Conservation (phyloP, 1,139 yeast species). For the Yamadazyma jaroonii region DNA sequence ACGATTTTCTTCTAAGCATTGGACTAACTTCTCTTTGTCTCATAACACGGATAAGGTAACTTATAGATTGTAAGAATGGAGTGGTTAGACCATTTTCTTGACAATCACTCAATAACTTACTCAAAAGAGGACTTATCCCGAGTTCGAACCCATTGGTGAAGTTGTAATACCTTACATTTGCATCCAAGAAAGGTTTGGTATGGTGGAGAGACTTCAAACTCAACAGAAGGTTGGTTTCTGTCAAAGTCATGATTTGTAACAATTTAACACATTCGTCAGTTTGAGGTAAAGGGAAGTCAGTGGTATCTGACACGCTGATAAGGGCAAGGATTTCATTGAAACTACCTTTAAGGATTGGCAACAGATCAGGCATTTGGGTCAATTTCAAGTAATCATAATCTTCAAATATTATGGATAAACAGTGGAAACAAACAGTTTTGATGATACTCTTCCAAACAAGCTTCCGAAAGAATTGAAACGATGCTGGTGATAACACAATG, state of each 20-base stretch:
- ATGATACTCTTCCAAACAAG: slow-evolving; percentile 16
- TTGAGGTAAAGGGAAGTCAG: slow-evolving; percentile 10
- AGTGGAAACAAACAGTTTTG: slow-evolving; percentile 15
- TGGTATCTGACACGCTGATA: slow-evolving; percentile 7
- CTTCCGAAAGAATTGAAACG: slow-evolving; percentile 6
- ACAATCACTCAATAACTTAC: slow-evolving; percentile 12
- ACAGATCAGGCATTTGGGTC: slow-evolving; percentile 9
- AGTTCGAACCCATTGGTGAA: slow-evolving; percentile 19
- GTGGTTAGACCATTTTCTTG: slow-evolving; percentile 7
- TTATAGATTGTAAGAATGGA: slow-evolving; percentile 16
- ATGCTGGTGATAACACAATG: neutral
- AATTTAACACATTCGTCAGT: slow-evolving; percentile 12
- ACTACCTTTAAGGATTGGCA: slow-evolving; percentile 19
- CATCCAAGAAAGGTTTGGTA: slow-evolving; percentile 11
- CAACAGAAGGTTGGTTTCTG: slow-evolving; percentile 11
- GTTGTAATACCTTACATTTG: slow-evolving; percentile 18
- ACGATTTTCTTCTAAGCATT: slow-evolving; percentile 10
- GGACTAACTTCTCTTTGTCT: slow-evolving; percentile 15
- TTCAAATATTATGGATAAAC: slow-evolving; percentile 21
- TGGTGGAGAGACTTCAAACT: slow-evolving; percentile 3
- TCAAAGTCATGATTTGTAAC: slow-evolving; percentile 12
- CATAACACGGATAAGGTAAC: slow-evolving; percentile 10
- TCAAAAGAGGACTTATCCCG: slow-evolving; percentile 10
- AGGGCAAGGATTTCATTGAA: slow-evolving; percentile 19
- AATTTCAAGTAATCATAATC: slow-evolving; percentile 17